Base-by-base conservation (phyloP, 352 stramenopile genomes). In the Poterioochromonas sp. region DNA sequence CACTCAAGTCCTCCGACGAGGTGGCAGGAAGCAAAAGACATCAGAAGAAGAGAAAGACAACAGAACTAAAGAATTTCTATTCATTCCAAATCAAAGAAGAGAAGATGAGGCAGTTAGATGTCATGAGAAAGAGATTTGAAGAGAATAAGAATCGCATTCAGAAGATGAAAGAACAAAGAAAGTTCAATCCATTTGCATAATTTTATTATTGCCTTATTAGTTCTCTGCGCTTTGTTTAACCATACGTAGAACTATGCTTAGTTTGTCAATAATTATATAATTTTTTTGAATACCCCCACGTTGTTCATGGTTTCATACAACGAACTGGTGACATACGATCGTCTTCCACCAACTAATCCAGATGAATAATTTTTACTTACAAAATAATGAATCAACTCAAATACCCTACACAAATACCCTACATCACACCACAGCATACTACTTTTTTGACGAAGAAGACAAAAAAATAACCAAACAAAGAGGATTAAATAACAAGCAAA, bases 41-140 rank as follows among this genome's bases (percentile, higher is more conserved):
- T 22, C 5, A 29, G 32, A 51, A 54, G 39, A 74, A 74, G 15
- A 53, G n/a, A 37, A 74, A 74, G n/a, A 39, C 49, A 26, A 8
- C 26, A 26, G 65, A 74, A n/a, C 29, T 74, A 39, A 74, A 74
- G 65, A 74, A 74, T 54, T 74, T 74, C 40, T 74, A 74, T 74
- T 15, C 34, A 26, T 74, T 74, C 40, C 65, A 74, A 54, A 74
- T 74, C 1, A 3, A 37, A 18, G 65, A 74, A 35, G 65, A 74
- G 22, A 74, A 74, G 65, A 74, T 51, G 15, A 35, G 5, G 15
- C 5, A 74, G 41, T 54, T 74, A 39, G 65, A 51, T 54, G 12
- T 34, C 49, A 39, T 74, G 20, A n/a, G 65, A 34, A 51, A 74
- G 29, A 53, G n/a, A 54, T 74, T 74, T 54, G 65, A 74, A 39